Percentiles rank a stretch among this genome's conserved stretches.
phyloP scores from a whole-genome alignment of 805 yeast species.

The Kodamaea sagamina region DNA sequence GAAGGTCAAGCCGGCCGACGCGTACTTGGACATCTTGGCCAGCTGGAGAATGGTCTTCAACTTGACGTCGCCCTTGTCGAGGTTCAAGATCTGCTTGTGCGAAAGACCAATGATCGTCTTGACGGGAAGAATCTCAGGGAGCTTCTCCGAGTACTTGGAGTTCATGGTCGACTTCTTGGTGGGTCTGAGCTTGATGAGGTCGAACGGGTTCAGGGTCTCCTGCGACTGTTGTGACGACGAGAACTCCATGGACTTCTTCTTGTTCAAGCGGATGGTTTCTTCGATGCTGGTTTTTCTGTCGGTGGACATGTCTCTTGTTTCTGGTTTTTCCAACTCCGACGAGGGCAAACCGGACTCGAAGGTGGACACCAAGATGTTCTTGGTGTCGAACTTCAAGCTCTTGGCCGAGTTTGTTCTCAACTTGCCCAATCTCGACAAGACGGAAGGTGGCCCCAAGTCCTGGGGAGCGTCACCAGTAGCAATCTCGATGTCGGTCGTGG shows the following conservation, averaged over 20 bases:
- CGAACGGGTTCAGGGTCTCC: conserved; percentile 22
- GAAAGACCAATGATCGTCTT: conserved; percentile 41
- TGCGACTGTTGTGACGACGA: conserved; percentile 9
- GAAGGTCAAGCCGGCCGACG: conserved; percentile 29
- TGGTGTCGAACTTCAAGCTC: conserved; percentile 14
- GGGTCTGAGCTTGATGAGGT: conserved; percentile 26
- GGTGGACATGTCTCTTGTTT: conserved; percentile 8
- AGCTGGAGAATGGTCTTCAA: conserved; percentile 37
- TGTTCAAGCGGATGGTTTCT: conserved; percentile 17
- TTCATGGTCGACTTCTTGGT: conserved; percentile 24
- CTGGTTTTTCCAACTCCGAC: conserved; percentile 11
- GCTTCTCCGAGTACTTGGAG: conserved; percentile 26
- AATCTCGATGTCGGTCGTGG: conserved; percentile 15
- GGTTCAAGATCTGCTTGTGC: conserved; percentile 34
- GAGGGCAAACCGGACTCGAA: conserved; percentile 9
- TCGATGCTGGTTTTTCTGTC: conserved; percentile 15
- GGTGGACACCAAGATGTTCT: conserved; percentile 13
- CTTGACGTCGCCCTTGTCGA: conserved; percentile 38
- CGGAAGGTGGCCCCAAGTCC: conserved; percentile 8
- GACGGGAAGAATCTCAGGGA: conserved; percentile 35
- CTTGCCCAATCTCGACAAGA: conserved; percentile 5
- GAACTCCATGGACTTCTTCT: conserved; percentile 16
- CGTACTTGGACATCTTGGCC: conserved; percentile 31
- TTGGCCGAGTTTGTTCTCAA: conserved; percentile 9
- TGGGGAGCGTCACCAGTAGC: conserved; percentile 11